Percentiles rank a stretch among this genome's conserved stretches.
Evolutionary conservation across 345 rosid genomes (phyloP).

Genomic region (Eucalyptus grandis): DNA sequence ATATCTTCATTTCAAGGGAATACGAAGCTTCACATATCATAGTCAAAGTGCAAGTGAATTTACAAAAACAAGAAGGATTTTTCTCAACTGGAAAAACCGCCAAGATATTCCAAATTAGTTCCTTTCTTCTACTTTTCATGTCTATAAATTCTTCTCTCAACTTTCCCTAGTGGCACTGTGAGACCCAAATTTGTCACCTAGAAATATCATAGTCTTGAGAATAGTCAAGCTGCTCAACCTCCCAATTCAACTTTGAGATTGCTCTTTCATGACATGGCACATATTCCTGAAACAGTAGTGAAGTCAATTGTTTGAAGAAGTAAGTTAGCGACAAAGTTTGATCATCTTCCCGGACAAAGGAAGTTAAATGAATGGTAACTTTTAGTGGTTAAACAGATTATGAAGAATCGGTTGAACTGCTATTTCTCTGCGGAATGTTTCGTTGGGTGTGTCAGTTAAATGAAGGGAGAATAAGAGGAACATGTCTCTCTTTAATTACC

Average conservation of each 20-base stretch:
- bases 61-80: background rate
- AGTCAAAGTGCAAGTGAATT: background rate
- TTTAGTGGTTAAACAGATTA: background rate
- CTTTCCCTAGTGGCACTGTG: background rate
- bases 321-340: background rate
- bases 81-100: background rate
- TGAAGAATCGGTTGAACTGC: background rate
- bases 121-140: background rate
- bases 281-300: slow-evolving; percentile 41
- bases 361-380: background rate
- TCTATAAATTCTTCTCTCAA: background rate
- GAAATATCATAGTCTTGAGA: slow-evolving; percentile 35
- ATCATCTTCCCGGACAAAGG: background rate
- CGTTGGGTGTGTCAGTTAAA: background rate
- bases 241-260: slow-evolving; percentile 85
- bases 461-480: background rate
- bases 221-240: slow-evolving; percentile 66
- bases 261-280: slow-evolving; percentile 81
- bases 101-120: background rate
- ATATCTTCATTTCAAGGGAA: background rate
- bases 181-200: slow-evolving; percentile 5
- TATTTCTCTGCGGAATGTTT: background rate
- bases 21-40: background rate
- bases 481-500: slow-evolving; percentile 24
- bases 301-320: background rate